Evolutionary conservation across 805 yeast species (phyloP).

Genomic region (Starmera quercuum): DNA sequence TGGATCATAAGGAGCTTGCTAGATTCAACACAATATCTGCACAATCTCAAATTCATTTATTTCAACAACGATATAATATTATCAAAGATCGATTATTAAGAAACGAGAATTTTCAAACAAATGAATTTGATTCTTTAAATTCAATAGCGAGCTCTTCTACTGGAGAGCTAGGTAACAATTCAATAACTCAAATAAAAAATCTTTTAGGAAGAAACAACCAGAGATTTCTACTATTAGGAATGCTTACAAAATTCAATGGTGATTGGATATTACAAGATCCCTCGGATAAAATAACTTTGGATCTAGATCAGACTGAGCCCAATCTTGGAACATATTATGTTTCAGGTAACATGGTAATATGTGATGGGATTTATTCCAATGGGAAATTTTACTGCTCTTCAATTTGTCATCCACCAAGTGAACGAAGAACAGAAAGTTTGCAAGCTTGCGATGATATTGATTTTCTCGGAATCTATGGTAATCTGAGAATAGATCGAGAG

Average conservation of each 20-base stretch:
- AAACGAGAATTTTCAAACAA: constrained; percentile 60
- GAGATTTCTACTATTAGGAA: constrained; percentile 71
- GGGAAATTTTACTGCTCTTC: constrained; percentile 65
- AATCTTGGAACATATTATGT: constrained; percentile 57
- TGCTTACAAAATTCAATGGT: constrained; percentile 59
- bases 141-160: constrained; percentile 15
- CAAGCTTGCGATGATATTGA: constrained; percentile 78
- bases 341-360: constrained; percentile 71
- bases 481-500: constrained; percentile 52
- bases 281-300: constrained; percentile 59
- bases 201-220: constrained; percentile 78
- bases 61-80: constrained; percentile 50
- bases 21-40: constrained; percentile 20
- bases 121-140: constrained; percentile 25
- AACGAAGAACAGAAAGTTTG: constrained; percentile 54
- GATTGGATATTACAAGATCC: constrained; percentile 76
- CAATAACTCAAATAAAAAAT: constrained; percentile 72
- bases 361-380: constrained; percentile 78
- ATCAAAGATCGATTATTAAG: constrained; percentile 66
- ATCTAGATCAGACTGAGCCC: constrained; percentile 52
- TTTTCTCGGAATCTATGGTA: constrained; percentile 44
- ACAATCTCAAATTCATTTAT: constrained; percentile 30
- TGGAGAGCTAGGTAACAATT: constrained; percentile 6
- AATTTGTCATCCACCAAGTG: constrained; percentile 86
- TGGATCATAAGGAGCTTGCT: constrained; percentile 14